Conservation (phyloP, 2,329 filamentous ascomycete species). For the Pezicula radicicola region DNA sequence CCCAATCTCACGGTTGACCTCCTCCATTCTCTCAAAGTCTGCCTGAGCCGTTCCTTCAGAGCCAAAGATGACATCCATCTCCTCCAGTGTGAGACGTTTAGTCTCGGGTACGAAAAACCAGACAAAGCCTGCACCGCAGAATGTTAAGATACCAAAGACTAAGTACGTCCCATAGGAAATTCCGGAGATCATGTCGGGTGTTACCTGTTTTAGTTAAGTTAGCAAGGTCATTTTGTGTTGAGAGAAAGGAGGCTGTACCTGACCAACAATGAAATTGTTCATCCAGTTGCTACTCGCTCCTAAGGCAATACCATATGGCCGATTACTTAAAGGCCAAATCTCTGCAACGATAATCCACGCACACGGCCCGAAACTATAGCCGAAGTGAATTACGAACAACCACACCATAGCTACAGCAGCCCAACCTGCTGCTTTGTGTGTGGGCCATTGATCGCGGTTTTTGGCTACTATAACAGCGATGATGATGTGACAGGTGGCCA, state of each 20-base stretch:
- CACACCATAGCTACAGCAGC: conserved; percentile 64
- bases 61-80: conserved; percentile 66
- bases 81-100: conserved; percentile 47
- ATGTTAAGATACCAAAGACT: conserved; percentile 64
- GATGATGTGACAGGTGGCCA: conserved; percentile 66
- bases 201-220: conserved; percentile 37
- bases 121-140: conserved; percentile 54
- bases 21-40: conserved; percentile 68
- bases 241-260: conserved; percentile 24
- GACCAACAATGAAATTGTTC: conserved; percentile 61
- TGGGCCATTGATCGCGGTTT: conserved; percentile 54
- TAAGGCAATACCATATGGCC: conserved; percentile 68
- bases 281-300: conserved; percentile 66
- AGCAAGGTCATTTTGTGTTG: too few relatives aligned
- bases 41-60: conserved; percentile 63
- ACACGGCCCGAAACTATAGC: conserved; percentile 72
- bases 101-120: conserved; percentile 51
- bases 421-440: conserved; percentile 64
- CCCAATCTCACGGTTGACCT: conserved; percentile 69
- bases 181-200: conserved; percentile 60
- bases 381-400: conserved; percentile 74
- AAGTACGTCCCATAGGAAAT: conserved; percentile 72
- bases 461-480: conserved; percentile 67
- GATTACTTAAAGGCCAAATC: conserved; percentile 68
- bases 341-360: conserved; percentile 74